phyloP scores from a whole-genome alignment of 139 green algal species.

The Chlamydomonas eustigma region DNA sequence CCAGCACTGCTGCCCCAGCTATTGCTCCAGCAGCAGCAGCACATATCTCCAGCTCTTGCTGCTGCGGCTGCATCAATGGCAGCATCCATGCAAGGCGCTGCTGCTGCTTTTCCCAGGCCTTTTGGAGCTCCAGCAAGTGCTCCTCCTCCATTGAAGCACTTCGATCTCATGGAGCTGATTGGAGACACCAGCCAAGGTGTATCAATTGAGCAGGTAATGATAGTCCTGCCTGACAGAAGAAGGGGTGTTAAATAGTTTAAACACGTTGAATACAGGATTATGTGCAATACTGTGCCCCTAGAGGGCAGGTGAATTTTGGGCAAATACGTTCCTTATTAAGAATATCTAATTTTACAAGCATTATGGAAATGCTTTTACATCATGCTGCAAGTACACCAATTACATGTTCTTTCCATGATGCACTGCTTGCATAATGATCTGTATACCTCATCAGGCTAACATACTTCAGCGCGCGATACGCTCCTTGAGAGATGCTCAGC shows the following conservation, averaged over 20 bases:
- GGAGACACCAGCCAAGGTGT: background rate
- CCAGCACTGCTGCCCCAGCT: background rate
- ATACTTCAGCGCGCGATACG: slow-evolving; percentile 34
- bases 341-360: too few relatives aligned
- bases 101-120: too few relatives aligned
- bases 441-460: slow-evolving; percentile 19
- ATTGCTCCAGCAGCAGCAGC: slow-evolving; percentile 10
- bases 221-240: too few relatives aligned
- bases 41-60: background rate
- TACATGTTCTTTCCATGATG: too few relatives aligned
- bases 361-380: too few relatives aligned
- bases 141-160: background rate
- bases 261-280: too few relatives aligned
- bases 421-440: background rate
- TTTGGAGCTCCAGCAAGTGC: background rate
- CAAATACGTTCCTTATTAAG: too few relatives aligned
- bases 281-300: too few relatives aligned
- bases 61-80: background rate
- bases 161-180: slow-evolving; percentile 32
- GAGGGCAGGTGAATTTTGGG: too few relatives aligned
- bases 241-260: too few relatives aligned
- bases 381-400: too few relatives aligned
- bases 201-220: slow-evolving; percentile 8
- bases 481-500: slow-evolving; percentile 13
- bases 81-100: background rate